A percentile compares a stretch with the other conserved stretches of the same genome.
Conservation (phyloP, 139 green algal genomes). For the Tetraselmis chui region DNA sequence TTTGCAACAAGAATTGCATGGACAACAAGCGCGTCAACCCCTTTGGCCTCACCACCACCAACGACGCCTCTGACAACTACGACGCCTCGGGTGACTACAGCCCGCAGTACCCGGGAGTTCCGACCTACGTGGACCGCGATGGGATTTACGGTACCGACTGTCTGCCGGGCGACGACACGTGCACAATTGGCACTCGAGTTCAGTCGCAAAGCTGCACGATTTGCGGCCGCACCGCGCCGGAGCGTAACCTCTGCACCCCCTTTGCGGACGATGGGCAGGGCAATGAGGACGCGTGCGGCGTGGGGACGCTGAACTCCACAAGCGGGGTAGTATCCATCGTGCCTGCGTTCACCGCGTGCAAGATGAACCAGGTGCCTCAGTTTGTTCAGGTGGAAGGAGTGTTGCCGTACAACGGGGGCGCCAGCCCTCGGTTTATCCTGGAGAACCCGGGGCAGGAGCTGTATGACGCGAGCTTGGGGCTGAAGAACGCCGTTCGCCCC, state of each 20-base stretch:
- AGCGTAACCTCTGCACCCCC: neutral
- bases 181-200: neutral
- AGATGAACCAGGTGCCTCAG: neutral
- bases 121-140: conserved; percentile 19
- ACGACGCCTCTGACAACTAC: conserved; percentile 6
- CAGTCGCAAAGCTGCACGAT: conserved; percentile 16
- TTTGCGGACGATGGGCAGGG: neutral
- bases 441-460: conserved; percentile 10
- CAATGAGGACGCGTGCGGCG: conserved; percentile 1
- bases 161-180: neutral
- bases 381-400: conserved; percentile 6
- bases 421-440: neutral
- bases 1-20: conserved; percentile 23
- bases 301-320: neutral
- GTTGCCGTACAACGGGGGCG: neutral
- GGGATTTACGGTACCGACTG: conserved; percentile 21
- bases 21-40: conserved; percentile 13
- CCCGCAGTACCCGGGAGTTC: neutral
- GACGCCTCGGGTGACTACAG: neutral
- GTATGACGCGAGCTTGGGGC: conserved; percentile 4
- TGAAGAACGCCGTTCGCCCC: neutral
- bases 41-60: neutral
- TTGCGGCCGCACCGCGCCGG: conserved; percentile 1
- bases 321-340: conserved; percentile 7
- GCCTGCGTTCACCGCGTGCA: conserved; percentile 5